Evolutionary conservation across 1,139 yeast species (phyloP), one percentile per base, ranked within the genome.

Genomic region (Sugiyamaella grinbergsii): DNA sequence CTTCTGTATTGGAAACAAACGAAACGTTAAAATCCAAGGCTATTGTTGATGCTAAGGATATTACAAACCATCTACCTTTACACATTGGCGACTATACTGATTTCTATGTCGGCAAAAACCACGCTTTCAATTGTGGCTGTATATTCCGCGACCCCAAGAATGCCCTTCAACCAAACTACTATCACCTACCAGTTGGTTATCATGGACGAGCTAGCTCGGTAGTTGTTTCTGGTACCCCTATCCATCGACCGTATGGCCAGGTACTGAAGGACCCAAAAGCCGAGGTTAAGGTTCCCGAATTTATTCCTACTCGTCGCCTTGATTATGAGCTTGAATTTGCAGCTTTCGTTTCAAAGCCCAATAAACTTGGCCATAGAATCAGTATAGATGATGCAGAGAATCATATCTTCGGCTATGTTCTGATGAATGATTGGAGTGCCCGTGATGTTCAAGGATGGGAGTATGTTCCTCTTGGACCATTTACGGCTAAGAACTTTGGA

Each of bases 381-480:
- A 38, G 40, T n/a, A 59, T 62, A 23, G 51, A 59, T 37, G 55
- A 58, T 2, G 65, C 66, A 4, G 53, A 53, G 13, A 51, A 59
- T 8, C 55, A 59, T 44, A 60, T 62, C n/a, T 62, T 62, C 46
- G 66, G 66, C 3, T 62, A 56, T 36, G 66, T 62, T 13, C 22
- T 62, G 34, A 55, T 62, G 63, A 62, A 62, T 47, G 66, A 62
- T 46, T 61, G 65, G 65, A 57, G 61, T 32, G 53, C 66, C 3
- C 50, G 66, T 16, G 66, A 62, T 39, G 46, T 62, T 26, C 66
- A 62, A 42, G 61, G 62, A 1, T 62, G 65, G 64, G 66, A 62
- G 39, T 59, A 59, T 41, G 62, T 60, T 6, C 66, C 66, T 6
- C 56, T 62, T 10, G 66, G 66, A 4, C 66, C 66, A 1, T 62